Percentiles rank a stretch among this genome's conserved stretches.
Conservation (phyloP, 2,329 filamentous ascomycete species). For the Knoxdaviesia proteae region DNA sequence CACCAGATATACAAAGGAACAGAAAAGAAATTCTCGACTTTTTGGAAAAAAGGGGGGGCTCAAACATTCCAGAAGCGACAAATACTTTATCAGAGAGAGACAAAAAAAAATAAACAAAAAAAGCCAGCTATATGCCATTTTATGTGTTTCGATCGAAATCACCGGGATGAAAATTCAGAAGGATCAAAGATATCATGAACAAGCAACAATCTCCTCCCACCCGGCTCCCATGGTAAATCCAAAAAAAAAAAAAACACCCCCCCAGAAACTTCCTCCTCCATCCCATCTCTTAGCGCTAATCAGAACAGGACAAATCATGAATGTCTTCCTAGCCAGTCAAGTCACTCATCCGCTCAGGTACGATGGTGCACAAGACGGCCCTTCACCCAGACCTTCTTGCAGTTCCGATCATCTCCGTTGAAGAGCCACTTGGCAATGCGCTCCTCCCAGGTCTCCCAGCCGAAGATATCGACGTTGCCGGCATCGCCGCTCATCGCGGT, state of each 20-base stretch:
- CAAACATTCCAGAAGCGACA: no score
- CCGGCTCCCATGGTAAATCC: no score
- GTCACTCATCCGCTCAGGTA: slow-evolving; percentile 1
- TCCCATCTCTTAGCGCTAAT: neutral
- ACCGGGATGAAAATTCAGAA: no score
- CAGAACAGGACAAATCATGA: neutral
- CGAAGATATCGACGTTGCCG: slow-evolving; percentile 71
- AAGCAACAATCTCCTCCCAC: no score
- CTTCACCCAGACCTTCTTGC: slow-evolving; percentile 70
- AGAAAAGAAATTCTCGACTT: no score
- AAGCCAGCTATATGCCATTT: no score
- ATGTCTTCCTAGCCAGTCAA: neutral
- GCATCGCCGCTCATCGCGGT: slow-evolving; percentile 13
- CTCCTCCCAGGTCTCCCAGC: slow-evolving; percentile 77
- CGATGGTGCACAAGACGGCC: slow-evolving; percentile 58
- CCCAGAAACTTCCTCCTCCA: neutral
- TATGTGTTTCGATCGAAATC: no score
- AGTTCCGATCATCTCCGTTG: slow-evolving; percentile 83
- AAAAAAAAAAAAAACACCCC: neutral
- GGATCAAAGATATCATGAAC: no score
- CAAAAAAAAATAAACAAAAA: no score
- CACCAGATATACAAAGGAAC: no score
- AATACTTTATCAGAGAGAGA: no score
- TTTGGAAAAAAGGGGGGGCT: no score
- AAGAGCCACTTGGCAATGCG: slow-evolving; percentile 86